Conservation (phyloP, 352 stramenopile genomes). For the Phytophthora nicotianae region DNA sequence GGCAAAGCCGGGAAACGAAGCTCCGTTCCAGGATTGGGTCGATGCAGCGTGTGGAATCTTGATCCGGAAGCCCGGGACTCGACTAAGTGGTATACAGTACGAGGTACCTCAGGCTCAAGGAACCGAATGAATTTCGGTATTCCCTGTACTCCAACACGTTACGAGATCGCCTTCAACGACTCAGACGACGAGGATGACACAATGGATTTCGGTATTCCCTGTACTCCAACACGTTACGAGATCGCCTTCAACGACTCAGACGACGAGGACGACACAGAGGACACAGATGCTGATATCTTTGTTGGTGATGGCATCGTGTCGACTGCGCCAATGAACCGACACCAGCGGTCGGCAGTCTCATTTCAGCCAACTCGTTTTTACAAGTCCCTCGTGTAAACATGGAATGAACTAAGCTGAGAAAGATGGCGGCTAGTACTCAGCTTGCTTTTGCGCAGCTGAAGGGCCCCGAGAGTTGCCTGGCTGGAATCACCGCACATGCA, state of each 20-base stretch:
- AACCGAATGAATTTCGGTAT: too few species aligned
- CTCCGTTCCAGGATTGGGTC: neutral
- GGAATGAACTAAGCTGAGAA: too few species aligned
- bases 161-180: too few species aligned
- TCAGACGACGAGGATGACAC: neutral
- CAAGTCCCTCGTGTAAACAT: neutral
- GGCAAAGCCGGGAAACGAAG: constrained; percentile 7
- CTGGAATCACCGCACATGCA: constrained; percentile 2
- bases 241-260: constrained; percentile 13
- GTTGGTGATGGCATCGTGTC: neutral
- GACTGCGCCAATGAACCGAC: neutral
- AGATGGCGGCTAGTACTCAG: too few species aligned
- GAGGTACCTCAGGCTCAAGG: neutral
- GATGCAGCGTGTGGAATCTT: neutral
- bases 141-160: too few species aligned
- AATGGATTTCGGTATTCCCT: constrained; percentile 5
- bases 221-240: constrained; percentile 2
- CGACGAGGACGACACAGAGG: constrained; percentile 8
- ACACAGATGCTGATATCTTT: constrained; percentile 6
- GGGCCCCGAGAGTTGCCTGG: constrained; percentile 1
- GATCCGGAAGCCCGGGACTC: neutral
- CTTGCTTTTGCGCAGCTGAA: neutral
- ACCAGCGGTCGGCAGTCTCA: neutral
- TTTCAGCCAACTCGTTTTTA: constrained; percentile 6
- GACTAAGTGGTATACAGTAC: neutral